Conservation (phyloP, 148 eudicot genomes). For the Chenopodium formosanum region DNA sequence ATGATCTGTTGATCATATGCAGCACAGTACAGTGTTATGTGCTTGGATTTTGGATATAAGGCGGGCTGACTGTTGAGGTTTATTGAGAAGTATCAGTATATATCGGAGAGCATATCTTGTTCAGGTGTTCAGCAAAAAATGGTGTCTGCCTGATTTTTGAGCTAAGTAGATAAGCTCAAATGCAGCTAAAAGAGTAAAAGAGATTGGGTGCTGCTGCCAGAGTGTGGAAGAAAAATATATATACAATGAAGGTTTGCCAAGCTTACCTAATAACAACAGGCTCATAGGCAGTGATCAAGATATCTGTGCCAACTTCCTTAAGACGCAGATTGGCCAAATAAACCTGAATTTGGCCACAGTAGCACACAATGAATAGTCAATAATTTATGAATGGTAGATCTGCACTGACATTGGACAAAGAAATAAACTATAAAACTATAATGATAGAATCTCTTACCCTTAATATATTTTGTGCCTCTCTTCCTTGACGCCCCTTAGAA, state of each 20-base stretch:
- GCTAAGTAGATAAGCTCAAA: background rate
- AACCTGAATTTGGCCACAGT: constrained; percentile 44
- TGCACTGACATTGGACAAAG: background rate
- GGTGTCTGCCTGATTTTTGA: background rate
- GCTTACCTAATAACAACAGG: constrained; percentile 81
- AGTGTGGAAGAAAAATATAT: background rate
- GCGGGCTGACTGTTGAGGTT: background rate
- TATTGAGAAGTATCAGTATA: too few relatives aligned
- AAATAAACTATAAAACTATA: background rate
- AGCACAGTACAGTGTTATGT: background rate
- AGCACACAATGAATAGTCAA: constrained; percentile 2
- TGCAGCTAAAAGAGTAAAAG: background rate
- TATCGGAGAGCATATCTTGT: too few relatives aligned
- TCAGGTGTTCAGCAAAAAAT: too few relatives aligned
- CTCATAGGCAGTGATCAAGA: constrained; percentile 76
- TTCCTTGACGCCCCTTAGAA: constrained; percentile 93
- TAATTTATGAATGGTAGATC: background rate
- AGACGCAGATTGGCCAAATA: constrained; percentile 88
- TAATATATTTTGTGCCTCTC: constrained; percentile 81
- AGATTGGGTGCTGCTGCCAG: background rate
- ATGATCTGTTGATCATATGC: background rate
- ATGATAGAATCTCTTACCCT: constrained; percentile 41
- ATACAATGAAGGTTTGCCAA: background rate
- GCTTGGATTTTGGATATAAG: background rate
- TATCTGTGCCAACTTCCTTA: constrained; percentile 83